Evolutionary conservation across 2,329 filamentous ascomycete genomes (phyloP), one percentile per base, ranked within the genome.

Genomic region (Hirsutella thompsonii): DNA sequence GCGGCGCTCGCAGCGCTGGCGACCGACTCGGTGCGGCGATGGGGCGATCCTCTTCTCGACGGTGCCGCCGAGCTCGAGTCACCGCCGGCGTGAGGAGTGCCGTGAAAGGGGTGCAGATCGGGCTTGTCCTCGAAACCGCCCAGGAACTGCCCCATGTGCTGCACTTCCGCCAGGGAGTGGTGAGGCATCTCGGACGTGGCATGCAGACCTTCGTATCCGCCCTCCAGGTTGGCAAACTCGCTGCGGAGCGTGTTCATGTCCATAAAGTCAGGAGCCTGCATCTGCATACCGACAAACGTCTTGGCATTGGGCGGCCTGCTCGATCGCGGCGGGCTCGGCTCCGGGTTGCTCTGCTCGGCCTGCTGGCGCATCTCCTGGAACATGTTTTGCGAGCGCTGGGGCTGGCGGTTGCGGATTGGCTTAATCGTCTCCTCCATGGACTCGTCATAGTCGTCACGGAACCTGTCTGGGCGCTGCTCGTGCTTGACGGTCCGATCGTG

Each of bases 371-470:
- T 69, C 40, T 76, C 72, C 37, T 76, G 69, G 49, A 81, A 80
- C 42, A 74, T 64, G 26, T 64, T 69, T 45, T 69, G 67, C 29
- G 66, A 58, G 32, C 67, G 64, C 43, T 56, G 62, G 45, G 66
- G 69, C 26, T 56, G 52, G 23, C 61, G 64, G 41, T 55, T 60
- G 28, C 66, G 64, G 13, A 57, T 52, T 5, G 76, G 76, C 60
- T 79, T 80, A 50, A 81, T 67, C 0, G 76, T 80, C 57, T 79
- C 75, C 52, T 80, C 76, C 71, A 79, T 76, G 13, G 75, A 79
- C 56, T 76, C 75, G 50, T 81, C 77, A 47, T 78, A 79, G 36
- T 67, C 68, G 20, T 79, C 74, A 3, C 69, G 57, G 52, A 81
- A 81, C 41, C 81, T 60, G 49, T 57, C 63, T 3, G 64, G 63